Evolutionary conservation across 2,329 filamentous ascomycete species (phyloP), one percentile per base, ranked within the genome.

Genomic region (Penicillium fuscoglaucum): DNA sequence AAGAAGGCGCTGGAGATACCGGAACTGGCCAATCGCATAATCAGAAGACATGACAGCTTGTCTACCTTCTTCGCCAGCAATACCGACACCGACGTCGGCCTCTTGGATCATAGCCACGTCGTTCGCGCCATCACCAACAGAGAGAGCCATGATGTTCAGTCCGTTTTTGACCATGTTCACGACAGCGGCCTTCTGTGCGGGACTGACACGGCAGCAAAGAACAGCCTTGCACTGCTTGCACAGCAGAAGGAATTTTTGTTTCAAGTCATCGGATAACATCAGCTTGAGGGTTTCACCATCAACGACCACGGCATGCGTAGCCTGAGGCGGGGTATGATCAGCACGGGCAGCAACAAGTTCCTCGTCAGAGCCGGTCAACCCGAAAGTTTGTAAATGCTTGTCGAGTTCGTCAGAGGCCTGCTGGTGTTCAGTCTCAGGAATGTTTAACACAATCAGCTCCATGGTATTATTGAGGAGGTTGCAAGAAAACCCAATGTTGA

Each of bases 401-500:
- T 96, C 89, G 17, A 99, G 82, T 66, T 93, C 83, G 55, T 83
- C 82, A 64, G 90, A 87, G 2, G 91, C 84, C 37, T 80, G 79
- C 13, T 81, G 79, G 10, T 89, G 66, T 60, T 88, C 84, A 55
- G 92, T 88, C 63, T 96, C 91, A 1, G 90, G 85, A 31, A 95
- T 83, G 72, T 96, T 96, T 67, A 99, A 83, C 49, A 96, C 86
- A 63, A 99, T 90, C 61, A 99, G 80, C 66, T 99, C 95, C 95
- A 99, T 97, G 66, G 96, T 91, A 75, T 97, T 99, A 77, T 93
- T 92, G 55, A 99, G 84, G 33, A 99, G 83, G 68, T 99, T 99
- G 80, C 96, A 99, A 12, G 96, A 99, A 77, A 98, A 99, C 2
- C 95, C 95, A 72, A 99, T 99, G 78, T 99, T 99, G 86, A 99